phyloP scores from a whole-genome alignment of 306 rosid species.

The Casuarina equisetifolia region DNA sequence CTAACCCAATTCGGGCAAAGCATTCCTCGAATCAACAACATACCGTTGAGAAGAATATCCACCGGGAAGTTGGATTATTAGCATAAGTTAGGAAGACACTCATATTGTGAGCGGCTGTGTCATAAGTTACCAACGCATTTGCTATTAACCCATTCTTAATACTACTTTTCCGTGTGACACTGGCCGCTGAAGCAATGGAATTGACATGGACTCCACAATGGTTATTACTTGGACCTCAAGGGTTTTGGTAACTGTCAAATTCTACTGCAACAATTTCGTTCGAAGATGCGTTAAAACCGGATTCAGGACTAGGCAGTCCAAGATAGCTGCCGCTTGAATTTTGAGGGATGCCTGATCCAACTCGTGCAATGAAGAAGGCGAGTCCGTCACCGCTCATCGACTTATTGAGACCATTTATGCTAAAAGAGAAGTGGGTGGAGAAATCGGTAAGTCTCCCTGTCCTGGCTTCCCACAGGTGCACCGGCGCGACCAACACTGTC shows the following conservation, averaged over 20 bases:
- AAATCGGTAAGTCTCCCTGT: constrained; percentile 36
- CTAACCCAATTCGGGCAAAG: constrained; percentile 61
- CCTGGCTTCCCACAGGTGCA: constrained; percentile 40
- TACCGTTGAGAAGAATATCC: constrained; percentile 42
- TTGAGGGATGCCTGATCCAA: constrained; percentile 31
- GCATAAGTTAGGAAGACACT: constrained; percentile 61
- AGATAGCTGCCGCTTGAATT: constrained; percentile 38
- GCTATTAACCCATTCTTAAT: constrained; percentile 48
- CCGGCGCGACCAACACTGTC: constrained; percentile 37
- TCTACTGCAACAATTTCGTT: constrained; percentile 42
- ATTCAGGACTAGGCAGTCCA: constrained; percentile 35
- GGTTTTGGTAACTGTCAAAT: constrained; percentile 26
- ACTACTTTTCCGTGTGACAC: constrained; percentile 43
- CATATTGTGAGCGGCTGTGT: constrained; percentile 53
- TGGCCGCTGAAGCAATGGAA: constrained; percentile 47
- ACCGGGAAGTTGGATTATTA: constrained; percentile 30
- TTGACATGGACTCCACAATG: constrained; percentile 73
- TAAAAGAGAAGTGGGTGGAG: constrained; percentile 39
- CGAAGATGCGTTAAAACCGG: constrained; percentile 7
- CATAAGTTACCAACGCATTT: constrained; percentile 66
- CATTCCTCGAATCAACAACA: constrained; percentile 51
- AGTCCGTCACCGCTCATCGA: constrained; percentile 14
- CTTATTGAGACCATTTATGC: constrained; percentile 2
- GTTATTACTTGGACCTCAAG: constrained; percentile 59
- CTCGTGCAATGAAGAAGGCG: constrained; percentile 46